Evolutionary conservation across 768 basidiomycete species (phyloP).

Genomic region (Kwoniella botswanensis): DNA sequence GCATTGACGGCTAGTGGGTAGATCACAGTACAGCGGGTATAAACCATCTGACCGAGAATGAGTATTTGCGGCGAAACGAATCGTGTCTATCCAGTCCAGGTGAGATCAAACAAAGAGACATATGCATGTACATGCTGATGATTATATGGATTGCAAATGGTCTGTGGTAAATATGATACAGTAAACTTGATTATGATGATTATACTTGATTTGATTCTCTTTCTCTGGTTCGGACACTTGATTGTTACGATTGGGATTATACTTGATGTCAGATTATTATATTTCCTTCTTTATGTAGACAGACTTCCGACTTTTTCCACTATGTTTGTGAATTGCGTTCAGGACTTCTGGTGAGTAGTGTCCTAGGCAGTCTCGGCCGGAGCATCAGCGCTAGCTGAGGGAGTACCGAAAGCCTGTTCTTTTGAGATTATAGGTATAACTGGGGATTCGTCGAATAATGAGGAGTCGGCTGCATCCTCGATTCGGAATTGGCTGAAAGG

Average conservation of each 20-base stretch:
- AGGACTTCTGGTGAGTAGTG: not conserved
- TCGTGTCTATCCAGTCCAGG: too few species aligned
- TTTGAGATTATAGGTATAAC: constrained; percentile 4
- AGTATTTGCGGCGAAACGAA: too few species aligned
- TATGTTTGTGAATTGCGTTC: too few species aligned
- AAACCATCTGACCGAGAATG: too few species aligned
- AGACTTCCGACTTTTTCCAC: not conserved
- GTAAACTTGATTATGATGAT: not conserved
- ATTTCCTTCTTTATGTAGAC: not conserved
- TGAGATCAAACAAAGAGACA: too few species aligned
- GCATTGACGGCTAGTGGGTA: too few species aligned
- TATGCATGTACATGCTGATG: too few species aligned
- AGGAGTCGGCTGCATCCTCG: constrained; percentile 2
- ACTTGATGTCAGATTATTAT: not conserved
- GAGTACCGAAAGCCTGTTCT: constrained; percentile 10
- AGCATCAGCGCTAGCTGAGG: not conserved
- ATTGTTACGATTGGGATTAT: not conserved
- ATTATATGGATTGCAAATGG: too few species aligned
- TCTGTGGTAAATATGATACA: not conserved
- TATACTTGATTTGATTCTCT: not conserved
- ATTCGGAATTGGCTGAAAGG: constrained; percentile 11
- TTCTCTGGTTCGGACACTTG: not conserved
- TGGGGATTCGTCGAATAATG: constrained; percentile 1
- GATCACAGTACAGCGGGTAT: too few species aligned
- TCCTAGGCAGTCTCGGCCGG: constrained; percentile 1